These are phyloP conservation scores for Sanguinoderma infundibulare DNA, from an alignment of 1,284 basidiomycete species.

Conservation along the genomic window DNA sequence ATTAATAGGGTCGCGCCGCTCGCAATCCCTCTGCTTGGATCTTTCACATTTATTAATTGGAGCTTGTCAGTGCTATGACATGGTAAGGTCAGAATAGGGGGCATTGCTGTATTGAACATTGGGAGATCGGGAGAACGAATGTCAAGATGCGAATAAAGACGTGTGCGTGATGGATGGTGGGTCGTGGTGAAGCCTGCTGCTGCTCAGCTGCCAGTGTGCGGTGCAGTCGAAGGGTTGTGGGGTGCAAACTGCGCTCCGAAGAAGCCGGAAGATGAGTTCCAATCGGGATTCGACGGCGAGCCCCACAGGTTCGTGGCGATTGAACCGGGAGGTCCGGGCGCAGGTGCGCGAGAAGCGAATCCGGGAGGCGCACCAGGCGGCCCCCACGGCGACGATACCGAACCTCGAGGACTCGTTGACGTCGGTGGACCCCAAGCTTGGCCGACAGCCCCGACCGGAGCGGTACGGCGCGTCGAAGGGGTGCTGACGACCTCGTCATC, in stretches of 20 bases:
- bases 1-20: too few species aligned
- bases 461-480: constrained; percentile 45
- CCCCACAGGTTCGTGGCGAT: constrained; percentile 49
- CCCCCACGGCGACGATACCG: constrained; percentile 48
- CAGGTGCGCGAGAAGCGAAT: constrained; percentile 40
- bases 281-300: constrained; percentile 39
- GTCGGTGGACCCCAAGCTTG: constrained; percentile 44
- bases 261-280: constrained; percentile 53
- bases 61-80: constrained; percentile 30
- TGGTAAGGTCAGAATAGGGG: constrained; percentile 33
- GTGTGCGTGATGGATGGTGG: constrained; percentile 6
- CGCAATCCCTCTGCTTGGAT: constrained; percentile 14
- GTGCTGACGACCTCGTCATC: constrained; percentile 77
- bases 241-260: constrained; percentile 51
- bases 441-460: constrained; percentile 42
- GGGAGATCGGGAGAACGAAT: constrained; percentile 25
- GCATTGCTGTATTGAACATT: constrained; percentile 35
- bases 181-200: not conserved
- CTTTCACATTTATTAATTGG: constrained; percentile 32
- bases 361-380: constrained; percentile 38
- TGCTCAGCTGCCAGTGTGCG: constrained; percentile 54
- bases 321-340: constrained; percentile 25
- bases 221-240: constrained; percentile 51
- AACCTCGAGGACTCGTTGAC: constrained; percentile 46
- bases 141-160: constrained; percentile 34